Evolutionary conservation across 805 yeast species (phyloP).

Genomic region (Scheffersomyces coipomensis): DNA sequence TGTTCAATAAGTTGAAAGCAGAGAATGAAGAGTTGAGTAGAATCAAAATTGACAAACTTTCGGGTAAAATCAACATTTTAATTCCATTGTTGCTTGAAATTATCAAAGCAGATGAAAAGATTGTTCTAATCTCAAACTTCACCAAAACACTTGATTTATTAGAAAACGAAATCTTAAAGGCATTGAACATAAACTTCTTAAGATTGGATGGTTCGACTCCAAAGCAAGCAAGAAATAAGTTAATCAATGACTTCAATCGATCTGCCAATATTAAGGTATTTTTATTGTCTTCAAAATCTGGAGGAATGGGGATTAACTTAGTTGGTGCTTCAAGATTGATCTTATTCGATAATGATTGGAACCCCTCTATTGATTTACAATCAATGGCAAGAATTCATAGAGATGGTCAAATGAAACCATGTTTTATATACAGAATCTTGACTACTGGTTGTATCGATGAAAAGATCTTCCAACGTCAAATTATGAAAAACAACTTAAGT

Average conservation of each 20-base stretch:
- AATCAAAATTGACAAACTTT: slow-evolving; percentile 8
- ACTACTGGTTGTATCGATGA: slow-evolving; percentile 93
- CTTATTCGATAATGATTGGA: slow-evolving; percentile 94
- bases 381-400: slow-evolving; percentile 95
- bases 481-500: slow-evolving; percentile 78
- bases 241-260: slow-evolving; percentile 70
- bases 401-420: slow-evolving; percentile 84
- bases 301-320: slow-evolving; percentile 89
- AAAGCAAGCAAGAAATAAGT: slow-evolving; percentile 56
- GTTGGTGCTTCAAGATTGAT: slow-evolving; percentile 87
- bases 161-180: slow-evolving; percentile 49
- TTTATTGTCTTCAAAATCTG: slow-evolving; percentile 83
- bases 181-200: slow-evolving; percentile 48
- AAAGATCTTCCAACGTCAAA: slow-evolving; percentile 87
- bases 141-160: slow-evolving; percentile 83
- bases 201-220: slow-evolving; percentile 88
- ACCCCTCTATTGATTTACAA: slow-evolving; percentile 88
- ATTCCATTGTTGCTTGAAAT: slow-evolving; percentile 56
- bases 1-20: slow-evolving; percentile 20
- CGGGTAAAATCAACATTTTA: slow-evolving; percentile 69
- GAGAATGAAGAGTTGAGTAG: slow-evolving; percentile 1
- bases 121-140: slow-evolving; percentile 82
- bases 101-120: slow-evolving; percentile 58
- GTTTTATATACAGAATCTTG: slow-evolving; percentile 75
- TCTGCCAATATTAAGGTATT: slow-evolving; percentile 49